phyloP scores from a whole-genome alignment of 352 stramenopile genomes.

The Phytophthora sojae region DNA sequence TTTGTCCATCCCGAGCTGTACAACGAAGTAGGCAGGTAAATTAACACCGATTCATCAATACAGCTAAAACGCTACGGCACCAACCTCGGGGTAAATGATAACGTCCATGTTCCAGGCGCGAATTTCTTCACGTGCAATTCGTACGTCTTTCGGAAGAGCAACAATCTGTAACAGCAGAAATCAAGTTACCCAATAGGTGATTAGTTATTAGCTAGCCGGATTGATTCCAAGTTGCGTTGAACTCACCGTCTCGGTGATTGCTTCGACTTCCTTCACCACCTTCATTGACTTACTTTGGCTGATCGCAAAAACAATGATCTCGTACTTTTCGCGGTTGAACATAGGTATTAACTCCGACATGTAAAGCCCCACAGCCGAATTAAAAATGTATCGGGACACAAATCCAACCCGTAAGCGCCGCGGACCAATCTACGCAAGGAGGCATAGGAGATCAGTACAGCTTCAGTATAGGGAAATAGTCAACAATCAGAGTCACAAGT shows the following conservation, averaged over 20 bases:
- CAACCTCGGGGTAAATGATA: conserved; percentile 77
- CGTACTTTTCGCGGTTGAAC: conserved; percentile 67
- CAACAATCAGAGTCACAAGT: not conserved
- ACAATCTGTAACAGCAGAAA: conserved; percentile 45
- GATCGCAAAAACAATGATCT: conserved; percentile 74
- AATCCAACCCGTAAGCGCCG: conserved; percentile 69
- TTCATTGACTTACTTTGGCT: conserved; percentile 68
- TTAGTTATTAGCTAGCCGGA: not conserved
- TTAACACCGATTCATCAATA: not conserved
- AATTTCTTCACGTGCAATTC: conserved; percentile 58
- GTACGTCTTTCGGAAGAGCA: conserved; percentile 59
- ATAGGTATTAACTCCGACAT: conserved; percentile 71
- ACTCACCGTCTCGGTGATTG: conserved; percentile 57
- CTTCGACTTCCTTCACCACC: conserved; percentile 44
- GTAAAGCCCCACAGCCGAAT: conserved; percentile 55
- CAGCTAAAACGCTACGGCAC: not conserved
- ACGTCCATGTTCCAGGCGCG: conserved; percentile 60
- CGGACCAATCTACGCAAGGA: conserved; percentile 31
- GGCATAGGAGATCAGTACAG: conserved; percentile 7
- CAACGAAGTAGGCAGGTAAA: conserved; percentile 12
- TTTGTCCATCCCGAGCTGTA: conserved; percentile 80
- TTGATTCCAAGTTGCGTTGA: not conserved
- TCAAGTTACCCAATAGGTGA: not conserved
- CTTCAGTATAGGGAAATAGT: not conserved
- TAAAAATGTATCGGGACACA: conserved; percentile 70